Evolutionary conservation across 2,329 filamentous ascomycete genomes (phyloP), one percentile per base, ranked within the genome.

Genomic region (Basipetospora chlamydospora): DNA sequence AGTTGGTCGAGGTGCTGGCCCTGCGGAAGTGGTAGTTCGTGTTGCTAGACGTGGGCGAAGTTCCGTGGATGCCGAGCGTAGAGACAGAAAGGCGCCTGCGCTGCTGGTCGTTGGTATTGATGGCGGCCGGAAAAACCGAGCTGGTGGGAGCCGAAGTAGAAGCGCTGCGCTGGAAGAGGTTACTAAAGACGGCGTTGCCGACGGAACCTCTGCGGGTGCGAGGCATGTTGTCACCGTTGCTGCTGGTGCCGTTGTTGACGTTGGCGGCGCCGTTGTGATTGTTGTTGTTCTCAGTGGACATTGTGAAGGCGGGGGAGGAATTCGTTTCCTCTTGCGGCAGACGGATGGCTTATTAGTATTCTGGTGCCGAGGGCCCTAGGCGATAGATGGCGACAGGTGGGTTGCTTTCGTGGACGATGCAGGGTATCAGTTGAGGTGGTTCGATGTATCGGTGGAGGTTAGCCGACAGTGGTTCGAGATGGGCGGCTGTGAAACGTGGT

Each of bases 11-110:
- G 44, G 82, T 61, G 55, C 80, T 86, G 39, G 69, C 70, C 40
- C 76, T 73, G 41, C 77, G 70, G 41, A 71, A 52, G 44, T 60
- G 62, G 48, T 70, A 66, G 29, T 66, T 57, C 48, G 65, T 43
- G 50, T 63, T 46, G 46, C 55, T 67, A 63, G 36, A 37, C 11
- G 49, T 73, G n/a, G 79, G 77, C 4, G 79, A 78, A 16, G 68
- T 69, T 44, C 80, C 80, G 4, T 78, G 80, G n/a, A 85, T 63
- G 23, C 81, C 80, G 21, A 85, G 59, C 4, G 80, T 83, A 31
- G 74, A 77, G 49, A 86, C 72, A 30, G 81, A 87, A 44, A 86
- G 70, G 32, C 81, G 74, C 41, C 80, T 76, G 40, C 75, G 73
- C 43, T 71, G 69, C 18, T 25, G 18, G 38, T 76, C 67, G 43